Base-by-base conservation (phyloP, 1,284 basidiomycete species). In the Neonothopanus nambi region DNA sequence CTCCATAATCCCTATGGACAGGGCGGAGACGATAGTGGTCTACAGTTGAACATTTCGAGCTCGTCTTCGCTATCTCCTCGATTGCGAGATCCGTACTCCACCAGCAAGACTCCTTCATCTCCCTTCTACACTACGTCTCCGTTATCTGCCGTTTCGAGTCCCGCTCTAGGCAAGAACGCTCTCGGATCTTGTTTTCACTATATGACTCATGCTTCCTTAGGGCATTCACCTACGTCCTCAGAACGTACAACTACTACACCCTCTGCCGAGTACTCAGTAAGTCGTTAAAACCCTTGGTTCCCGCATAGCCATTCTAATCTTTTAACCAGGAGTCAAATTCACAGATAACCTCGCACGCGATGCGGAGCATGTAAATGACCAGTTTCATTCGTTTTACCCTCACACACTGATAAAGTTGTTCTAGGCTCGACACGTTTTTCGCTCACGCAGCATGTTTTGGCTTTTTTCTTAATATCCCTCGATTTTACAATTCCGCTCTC, bases 371-470 rank as follows among this genome's bases (percentile, higher is more conserved):
- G 55, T 56, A 45, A 43, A 46, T 45, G 20, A 7, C 15, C 38
- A 9, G 8, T 42, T n/a, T n/a, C n/a, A 45, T 9, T 26, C 9
- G n/a, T 48, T 48, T 30, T 17, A 20, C n/a, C 28, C 13, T 26
- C 43, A 28, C 48, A 28, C 3, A 12, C 18, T 15, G 21, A 43
- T 11, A 33, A 8, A 33, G 26, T 35, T 30, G 30, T 13, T 38
- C 50, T 28, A 66, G 65, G 45, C 57, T 66, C 17, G 61, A 64
- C 24, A 51, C 57, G n/a, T 67, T 68, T 52, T 44, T 64, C n/a
- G 55, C 54, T 36, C 49, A 64, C 40, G 57, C 61, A 5, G 37
- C 55, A 18, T 60, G 58, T 24, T 40, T 64, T 38, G 65, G 65
- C 1, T 67, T 68, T 51, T 67, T 66, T 54, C 58, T 68, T 9